Evolutionary conservation across 345 rosid species (phyloP), one percentile per base, ranked within the genome.

Genomic region (Cardiospermum halicacabum): DNA sequence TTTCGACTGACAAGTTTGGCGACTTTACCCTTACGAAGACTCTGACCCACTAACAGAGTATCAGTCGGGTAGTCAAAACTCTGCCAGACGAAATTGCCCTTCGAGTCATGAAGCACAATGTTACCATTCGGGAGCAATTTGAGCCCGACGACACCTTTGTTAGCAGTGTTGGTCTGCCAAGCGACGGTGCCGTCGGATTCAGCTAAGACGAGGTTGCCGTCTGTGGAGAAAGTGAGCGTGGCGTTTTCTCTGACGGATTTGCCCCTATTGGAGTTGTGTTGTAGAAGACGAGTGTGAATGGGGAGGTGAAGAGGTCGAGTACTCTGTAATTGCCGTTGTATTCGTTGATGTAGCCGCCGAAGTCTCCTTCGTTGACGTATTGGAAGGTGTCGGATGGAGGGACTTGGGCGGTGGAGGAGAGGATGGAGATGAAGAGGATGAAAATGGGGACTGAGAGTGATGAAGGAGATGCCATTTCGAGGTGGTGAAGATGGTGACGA

Each of bases 41-140:
- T 70, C 27, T 84, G 91, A 3, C 82, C 85, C 21, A 71, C 77
- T 10, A 89, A 74, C 37, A 87, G 80, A 1, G 91, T 83, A 25
- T 89, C 92, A 1, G 82, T 81, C 0, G 88, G 89, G 18, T 50
- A 56, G 58, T 85, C 78, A 18, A 85, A 82, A 58, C 86, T 77
- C 56, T 83, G 84, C 88, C 86, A 81, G 9, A 77, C 1, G 27
- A 76, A 86, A 2, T 67, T 71, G 1, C 79, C 86, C 4, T 60
- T 69, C 1, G 80, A 18, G 16, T 89, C 78, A 24, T 73, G 31
- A 1, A 87, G 77, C 15, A 85, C 92, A 71, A 85, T 75, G 77
- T 82, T 82, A 9, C 96, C 95, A 55, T 68, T 84, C 12, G 75
- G 61, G 13, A 53, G 42, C 59, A 60, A 8, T 22, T 40, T 30